Evolutionary conservation across 768 basidiomycete species (phyloP), one percentile per base, ranked within the genome.

Genomic region (Podaxis sp.): DNA sequence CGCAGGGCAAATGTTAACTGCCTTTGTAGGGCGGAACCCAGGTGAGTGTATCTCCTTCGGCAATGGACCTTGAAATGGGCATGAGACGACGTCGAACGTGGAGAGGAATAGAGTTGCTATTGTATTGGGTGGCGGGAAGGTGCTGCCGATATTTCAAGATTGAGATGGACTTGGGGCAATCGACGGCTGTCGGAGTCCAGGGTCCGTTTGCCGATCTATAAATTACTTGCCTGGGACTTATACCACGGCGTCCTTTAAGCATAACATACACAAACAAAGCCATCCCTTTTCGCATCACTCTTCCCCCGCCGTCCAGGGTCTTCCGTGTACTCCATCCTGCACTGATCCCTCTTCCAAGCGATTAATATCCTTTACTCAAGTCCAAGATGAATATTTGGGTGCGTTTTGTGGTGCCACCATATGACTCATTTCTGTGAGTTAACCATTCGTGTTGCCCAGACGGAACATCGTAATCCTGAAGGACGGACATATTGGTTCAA

Each of bases 401-500:
- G 68, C 17, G 74, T 72, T 10, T 40, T 5, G 48, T 41, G 41
- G 33, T n/a, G 22, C 26, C n/a, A 17, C 44, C 30, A 37, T 26
- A 22, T 33, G 2, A 15, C 26, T 41, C 15, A n/a, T 30, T 6
- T 44, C 26, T 2, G 24, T 17, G 30, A 56, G 17, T 48, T n/a
- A 38, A 20, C 2, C 17, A 13, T 26, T 62, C 12, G 6, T 36
- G 44, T n/a, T 26, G 17, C 24, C 44, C 33, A 96, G 95, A 95
- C 93, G 2, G 95, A 96, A 72, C 93, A 97, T 76, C 88, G 91
- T 37, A 96, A 96, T 76, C 88, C 93, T 1, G 96, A 97, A 71
- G 95, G 95, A n/a, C 82, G 95, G n/a, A 94, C 93, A 0, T 99
- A 99, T 71, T 99, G 96, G 96, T 95, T 95, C 76, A 95, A 97